These are phyloP conservation scores for Geotrichum bryndzae DNA, from an alignment of 1,139 yeast species.

Conservation along the genomic window DNA sequence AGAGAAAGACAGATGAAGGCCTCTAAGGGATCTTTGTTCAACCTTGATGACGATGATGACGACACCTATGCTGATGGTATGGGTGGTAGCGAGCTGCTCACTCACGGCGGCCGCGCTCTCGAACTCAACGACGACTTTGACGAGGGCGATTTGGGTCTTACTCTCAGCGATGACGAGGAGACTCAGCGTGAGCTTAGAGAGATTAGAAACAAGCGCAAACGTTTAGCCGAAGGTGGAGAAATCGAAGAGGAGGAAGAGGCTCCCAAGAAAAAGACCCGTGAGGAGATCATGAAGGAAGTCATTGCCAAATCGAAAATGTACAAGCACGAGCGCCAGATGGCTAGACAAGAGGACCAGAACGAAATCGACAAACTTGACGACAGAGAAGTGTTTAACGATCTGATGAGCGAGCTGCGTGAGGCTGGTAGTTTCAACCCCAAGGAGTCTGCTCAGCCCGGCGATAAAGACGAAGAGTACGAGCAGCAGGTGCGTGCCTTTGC, in stretches of 20 bases:
- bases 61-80: conserved; percentile 37
- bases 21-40: conserved; percentile 48
- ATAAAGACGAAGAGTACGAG: conserved; percentile 61
- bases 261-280: conserved; percentile 71
- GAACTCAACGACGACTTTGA: conserved; percentile 48
- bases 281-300: conserved; percentile 94
- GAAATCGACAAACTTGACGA: conserved; percentile 72
- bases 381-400: conserved; percentile 69
- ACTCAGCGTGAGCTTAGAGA: conserved; percentile 21
- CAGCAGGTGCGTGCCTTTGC: conserved; percentile 69
- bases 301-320: conserved; percentile 90
- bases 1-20: conserved; percentile 58
- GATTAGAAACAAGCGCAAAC: conserved; percentile 14
- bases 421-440: conserved; percentile 25
- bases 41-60: conserved; percentile 68
- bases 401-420: conserved; percentile 55
- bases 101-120: conserved; percentile 74
- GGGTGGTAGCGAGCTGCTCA: conserved; percentile 44
- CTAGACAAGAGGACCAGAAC: conserved; percentile 63
- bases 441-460: conserved; percentile 25
- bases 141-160: conserved; percentile 41
- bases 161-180: conserved; percentile 42
- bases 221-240: conserved; percentile 28
- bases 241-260: conserved; percentile 40
- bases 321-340: conserved; percentile 80